phyloP scores from a whole-genome alignment of 169 alveolate genomes.

The Cryptosporidium parvum region DNA sequence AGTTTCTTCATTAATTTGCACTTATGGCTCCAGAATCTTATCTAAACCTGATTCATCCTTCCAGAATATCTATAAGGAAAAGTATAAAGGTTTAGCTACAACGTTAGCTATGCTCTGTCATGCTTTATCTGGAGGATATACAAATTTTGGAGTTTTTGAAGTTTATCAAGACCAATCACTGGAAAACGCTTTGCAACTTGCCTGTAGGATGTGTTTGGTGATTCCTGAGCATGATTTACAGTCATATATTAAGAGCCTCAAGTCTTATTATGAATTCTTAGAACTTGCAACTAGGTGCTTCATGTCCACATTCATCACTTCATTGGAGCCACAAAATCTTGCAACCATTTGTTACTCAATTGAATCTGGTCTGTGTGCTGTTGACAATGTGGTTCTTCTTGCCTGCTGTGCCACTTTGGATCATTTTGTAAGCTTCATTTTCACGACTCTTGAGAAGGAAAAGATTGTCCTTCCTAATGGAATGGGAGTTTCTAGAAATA shows the following conservation, averaged over 20 bases:
- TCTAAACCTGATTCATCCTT: constrained; percentile 82
- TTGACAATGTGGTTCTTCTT: constrained; percentile 67
- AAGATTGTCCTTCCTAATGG: constrained; percentile 58
- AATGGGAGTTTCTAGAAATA: constrained; percentile 5
- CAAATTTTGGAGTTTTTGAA: constrained; percentile 93
- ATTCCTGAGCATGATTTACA: constrained; percentile 89
- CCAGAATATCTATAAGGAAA: constrained; percentile 88
- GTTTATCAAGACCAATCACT: constrained; percentile 91
- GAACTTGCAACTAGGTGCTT: constrained; percentile 89
- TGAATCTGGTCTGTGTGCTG: constrained; percentile 75
- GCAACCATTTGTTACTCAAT: constrained; percentile 66
- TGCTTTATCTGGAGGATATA: constrained; percentile 92
- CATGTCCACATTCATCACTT: constrained; percentile 82
- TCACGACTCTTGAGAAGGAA: constrained; percentile 51
- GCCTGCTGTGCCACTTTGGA: constrained; percentile 76
- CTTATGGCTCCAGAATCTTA: constrained; percentile 80
- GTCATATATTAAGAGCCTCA: constrained; percentile 85
- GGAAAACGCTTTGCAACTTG: constrained; percentile 88
- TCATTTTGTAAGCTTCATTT: constrained; percentile 50
- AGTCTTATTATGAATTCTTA: constrained; percentile 88
- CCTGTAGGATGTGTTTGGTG: constrained; percentile 89
- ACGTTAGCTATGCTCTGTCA: constrained; percentile 89
- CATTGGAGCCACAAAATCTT: constrained; percentile 68
- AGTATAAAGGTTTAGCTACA: constrained; percentile 92
- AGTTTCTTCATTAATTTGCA: constrained; percentile 86